A percentile compares a stretch with the other conserved stretches of the same genome.
Evolutionary conservation across 2,329 filamentous ascomycete genomes (phyloP).

Genomic region (Graphilbum fragrans): DNA sequence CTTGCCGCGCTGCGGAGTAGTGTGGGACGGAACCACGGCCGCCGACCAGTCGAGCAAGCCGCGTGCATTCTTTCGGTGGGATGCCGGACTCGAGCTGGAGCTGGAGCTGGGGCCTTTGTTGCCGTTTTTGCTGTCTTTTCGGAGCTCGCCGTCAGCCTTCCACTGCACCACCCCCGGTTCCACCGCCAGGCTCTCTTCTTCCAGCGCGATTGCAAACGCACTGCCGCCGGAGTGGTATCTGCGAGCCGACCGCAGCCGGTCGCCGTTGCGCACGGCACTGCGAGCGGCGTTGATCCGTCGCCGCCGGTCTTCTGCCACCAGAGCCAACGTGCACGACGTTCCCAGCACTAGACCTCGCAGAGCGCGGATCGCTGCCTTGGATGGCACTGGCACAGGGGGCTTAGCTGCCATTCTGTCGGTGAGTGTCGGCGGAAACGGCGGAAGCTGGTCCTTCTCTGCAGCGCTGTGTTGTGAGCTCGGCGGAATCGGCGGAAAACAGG

Average conservation of each 20-base stretch:
- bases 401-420: slow-evolving; percentile 14
- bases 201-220: slow-evolving; percentile 11
- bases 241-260: slow-evolving; percentile 24
- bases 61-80: too few species aligned
- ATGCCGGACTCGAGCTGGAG: too few species aligned
- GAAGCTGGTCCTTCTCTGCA: too few species aligned
- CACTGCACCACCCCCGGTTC: slow-evolving; percentile 5
- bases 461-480: too few species aligned
- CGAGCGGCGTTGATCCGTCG: slow-evolving; percentile 28
- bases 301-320: slow-evolving; percentile 31
- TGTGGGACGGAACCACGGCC: too few species aligned
- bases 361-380: slow-evolving; percentile 30
- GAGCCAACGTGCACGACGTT: slow-evolving; percentile 30
- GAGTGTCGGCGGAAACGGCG: too few species aligned
- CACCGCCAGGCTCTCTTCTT: slow-evolving; percentile 12
- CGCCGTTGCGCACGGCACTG: slow-evolving; percentile 24
- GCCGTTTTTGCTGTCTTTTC: too few species aligned
- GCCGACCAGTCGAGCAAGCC: too few species aligned
- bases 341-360: slow-evolving; percentile 30
- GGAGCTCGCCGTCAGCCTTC: background rate
- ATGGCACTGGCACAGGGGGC: slow-evolving; percentile 27
- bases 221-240: slow-evolving; percentile 22
- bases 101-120: too few species aligned
- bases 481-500: too few species aligned
- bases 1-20: too few species aligned